These are phyloP conservation scores for Mycosphaerella arachidis DNA, from an alignment of 2,329 filamentous ascomycete species.

Conservation along the genomic window DNA sequence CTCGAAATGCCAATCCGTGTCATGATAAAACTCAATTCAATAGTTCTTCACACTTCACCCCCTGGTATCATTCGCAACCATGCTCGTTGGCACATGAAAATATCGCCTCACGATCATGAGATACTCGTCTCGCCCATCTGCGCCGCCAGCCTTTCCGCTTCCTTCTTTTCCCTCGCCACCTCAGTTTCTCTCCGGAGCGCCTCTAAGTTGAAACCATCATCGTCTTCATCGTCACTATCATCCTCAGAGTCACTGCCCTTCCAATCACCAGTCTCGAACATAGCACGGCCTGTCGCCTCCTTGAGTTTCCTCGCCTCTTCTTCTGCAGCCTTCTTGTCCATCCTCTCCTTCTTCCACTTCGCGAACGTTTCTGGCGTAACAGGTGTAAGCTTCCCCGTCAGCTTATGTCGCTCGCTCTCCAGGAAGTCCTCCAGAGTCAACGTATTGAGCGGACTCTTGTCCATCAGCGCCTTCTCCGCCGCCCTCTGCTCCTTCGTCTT, in stretches of 20 bases:
- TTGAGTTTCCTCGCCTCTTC: constrained; percentile 85
- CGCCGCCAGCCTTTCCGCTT: constrained; percentile 57
- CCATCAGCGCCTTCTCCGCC: constrained; percentile 89
- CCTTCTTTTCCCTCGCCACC: constrained; percentile 65
- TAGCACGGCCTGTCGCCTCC: constrained; percentile 87
- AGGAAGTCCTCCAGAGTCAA: constrained; percentile 96
- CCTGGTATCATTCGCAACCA: no score
- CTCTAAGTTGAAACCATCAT: constrained; percentile 69
- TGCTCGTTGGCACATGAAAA: background rate
- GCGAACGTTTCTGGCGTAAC: constrained; percentile 90
- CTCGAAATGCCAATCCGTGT: background rate
- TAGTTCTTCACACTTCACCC: no score
- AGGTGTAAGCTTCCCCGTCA: constrained; percentile 84
- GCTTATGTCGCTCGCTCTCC: constrained; percentile 91
- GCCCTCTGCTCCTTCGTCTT: constrained; percentile 97
- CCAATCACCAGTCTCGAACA: constrained; percentile 98
- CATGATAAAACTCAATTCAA: background rate
- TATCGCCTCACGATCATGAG: background rate
- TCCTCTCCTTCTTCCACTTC: constrained; percentile 92
- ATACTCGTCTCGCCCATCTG: constrained; percentile 12
- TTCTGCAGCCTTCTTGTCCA: constrained; percentile 94
- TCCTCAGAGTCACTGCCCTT: constrained; percentile 60
- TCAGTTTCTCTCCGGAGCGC: constrained; percentile 83
- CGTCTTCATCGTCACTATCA: constrained; percentile 53
- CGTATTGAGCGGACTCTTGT: constrained; percentile 92